Percentiles rank a stretch among this genome's conserved stretches.
Conservation (phyloP, 1,284 basidiomycete genomes). For the Tetrapyrgos nigripes region DNA sequence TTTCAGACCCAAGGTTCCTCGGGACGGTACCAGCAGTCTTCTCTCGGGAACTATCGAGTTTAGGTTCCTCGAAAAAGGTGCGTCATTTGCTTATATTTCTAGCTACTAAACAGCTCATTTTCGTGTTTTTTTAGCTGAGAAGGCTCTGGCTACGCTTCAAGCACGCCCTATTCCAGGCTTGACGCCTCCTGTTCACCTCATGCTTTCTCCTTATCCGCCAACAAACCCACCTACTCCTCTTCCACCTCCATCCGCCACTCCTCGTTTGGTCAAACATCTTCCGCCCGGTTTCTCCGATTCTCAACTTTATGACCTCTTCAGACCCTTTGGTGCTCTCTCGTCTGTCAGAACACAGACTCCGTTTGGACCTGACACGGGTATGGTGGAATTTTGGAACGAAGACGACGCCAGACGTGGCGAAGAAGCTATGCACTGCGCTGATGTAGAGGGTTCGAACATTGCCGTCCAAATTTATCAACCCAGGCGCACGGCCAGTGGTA, state of each 20-base stretch:
- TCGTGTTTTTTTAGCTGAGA: constrained; percentile 68
- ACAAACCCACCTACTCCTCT: constrained; percentile 73
- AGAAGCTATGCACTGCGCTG: constrained; percentile 80
- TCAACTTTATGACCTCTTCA: constrained; percentile 80
- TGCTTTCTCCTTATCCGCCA: constrained; percentile 77
- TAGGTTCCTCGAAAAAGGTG: constrained; percentile 79
- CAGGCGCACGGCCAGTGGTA: constrained; percentile 56
- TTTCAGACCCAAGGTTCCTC: constrained; percentile 75
- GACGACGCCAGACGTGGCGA: constrained; percentile 84
- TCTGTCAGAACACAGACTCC: constrained; percentile 74
- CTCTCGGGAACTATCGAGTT: constrained; percentile 79
- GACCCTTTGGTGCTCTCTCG: constrained; percentile 75
- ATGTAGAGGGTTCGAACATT: constrained; percentile 81
- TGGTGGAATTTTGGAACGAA: constrained; percentile 89
- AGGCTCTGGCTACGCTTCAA: constrained; percentile 84
- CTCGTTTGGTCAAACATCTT: constrained; percentile 81
- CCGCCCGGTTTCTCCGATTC: constrained; percentile 71
- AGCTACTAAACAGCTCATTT: constrained; percentile 12
- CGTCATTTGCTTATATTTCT: constrained; percentile 29
- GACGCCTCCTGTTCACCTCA: constrained; percentile 60
- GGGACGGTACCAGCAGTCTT: constrained; percentile 59
- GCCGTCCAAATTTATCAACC: constrained; percentile 79
- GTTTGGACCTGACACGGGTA: constrained; percentile 74
- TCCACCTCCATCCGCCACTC: constrained; percentile 74
- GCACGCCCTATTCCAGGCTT: constrained; percentile 70